These are phyloP conservation scores for Schizophyllum amplum DNA, from an alignment of 1,284 basidiomycete species.

Conservation along the genomic window DNA sequence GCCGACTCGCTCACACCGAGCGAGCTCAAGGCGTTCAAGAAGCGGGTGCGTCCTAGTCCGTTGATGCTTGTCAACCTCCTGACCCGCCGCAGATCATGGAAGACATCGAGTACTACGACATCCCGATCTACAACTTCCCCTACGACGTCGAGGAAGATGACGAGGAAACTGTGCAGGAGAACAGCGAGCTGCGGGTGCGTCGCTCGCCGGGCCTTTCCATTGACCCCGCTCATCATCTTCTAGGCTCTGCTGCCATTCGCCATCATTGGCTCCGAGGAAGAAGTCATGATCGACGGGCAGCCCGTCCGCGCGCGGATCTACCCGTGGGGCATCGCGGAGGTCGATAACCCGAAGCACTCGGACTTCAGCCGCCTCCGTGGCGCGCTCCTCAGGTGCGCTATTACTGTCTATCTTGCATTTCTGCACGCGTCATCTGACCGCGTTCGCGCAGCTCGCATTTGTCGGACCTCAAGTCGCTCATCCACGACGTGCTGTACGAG, in stretches of 20 bases:
- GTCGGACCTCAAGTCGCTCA: constrained; percentile 90
- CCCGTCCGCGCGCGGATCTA: constrained; percentile 89
- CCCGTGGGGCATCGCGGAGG: constrained; percentile 98
- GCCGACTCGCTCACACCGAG: constrained; percentile 90
- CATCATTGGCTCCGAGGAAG: constrained; percentile 95
- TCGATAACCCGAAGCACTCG: constrained; percentile 97
- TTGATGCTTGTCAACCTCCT: background rate
- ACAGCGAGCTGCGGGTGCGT: constrained; percentile 83
- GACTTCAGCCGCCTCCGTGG: constrained; percentile 92
- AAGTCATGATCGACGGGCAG: constrained; percentile 90
- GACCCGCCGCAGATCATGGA: constrained; percentile 78
- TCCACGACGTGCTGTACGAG: constrained; percentile 91
- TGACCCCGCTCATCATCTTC: constrained; percentile 8
- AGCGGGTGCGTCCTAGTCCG: constrained; percentile 55
- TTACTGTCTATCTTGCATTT: background rate
- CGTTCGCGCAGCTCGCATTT: constrained; percentile 73
- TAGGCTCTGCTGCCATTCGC: constrained; percentile 92
- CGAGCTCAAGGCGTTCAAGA: constrained; percentile 94
- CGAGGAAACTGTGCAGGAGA: constrained; percentile 97
- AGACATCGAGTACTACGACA: constrained; percentile 97
- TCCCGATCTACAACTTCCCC: constrained; percentile 99
- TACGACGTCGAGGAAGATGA: constrained; percentile 99
- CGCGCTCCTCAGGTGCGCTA: constrained; percentile 76
- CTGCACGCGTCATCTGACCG: constrained; percentile 6
- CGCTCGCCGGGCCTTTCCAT: background rate